Conservation (phyloP, 2,329 filamentous ascomycete genomes). For the Hypoxylon sp. region DNA sequence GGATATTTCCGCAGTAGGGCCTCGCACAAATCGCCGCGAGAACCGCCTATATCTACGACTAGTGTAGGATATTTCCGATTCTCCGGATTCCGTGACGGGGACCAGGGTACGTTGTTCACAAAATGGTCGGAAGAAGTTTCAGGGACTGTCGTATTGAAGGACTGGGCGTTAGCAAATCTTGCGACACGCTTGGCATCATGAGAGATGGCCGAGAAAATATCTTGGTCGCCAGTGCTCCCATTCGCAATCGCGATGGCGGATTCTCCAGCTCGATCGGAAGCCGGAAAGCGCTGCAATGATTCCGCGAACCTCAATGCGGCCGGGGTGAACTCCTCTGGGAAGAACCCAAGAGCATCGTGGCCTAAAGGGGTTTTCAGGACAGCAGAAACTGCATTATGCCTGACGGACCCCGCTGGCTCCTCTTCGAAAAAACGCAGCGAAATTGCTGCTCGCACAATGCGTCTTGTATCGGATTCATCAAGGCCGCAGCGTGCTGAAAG, state of each 20-base stretch:
- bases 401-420: not conserved
- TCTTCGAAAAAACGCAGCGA: not conserved
- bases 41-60: not conserved
- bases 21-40: not conserved
- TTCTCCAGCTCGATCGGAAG: not conserved
- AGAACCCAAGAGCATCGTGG: not conserved
- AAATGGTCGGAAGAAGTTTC: not conserved
- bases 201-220: conserved; percentile 1
- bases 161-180: not conserved
- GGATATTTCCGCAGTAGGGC: not conserved
- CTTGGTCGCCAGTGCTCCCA: not conserved
- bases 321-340: not conserved
- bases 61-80: not conserved
- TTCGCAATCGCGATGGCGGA: not conserved
- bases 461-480: not conserved
- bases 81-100: not conserved
- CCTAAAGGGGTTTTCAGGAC: not conserved
- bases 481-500: not conserved
- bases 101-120: not conserved
- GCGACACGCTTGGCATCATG: not conserved
- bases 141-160: not conserved
- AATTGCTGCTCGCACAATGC: not conserved
- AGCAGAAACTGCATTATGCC: not conserved
- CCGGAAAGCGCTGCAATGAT: not conserved
- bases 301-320: not conserved